Evolutionary conservation across 257 asterid genomes (phyloP).

Genomic region (Solanum virginianum): DNA sequence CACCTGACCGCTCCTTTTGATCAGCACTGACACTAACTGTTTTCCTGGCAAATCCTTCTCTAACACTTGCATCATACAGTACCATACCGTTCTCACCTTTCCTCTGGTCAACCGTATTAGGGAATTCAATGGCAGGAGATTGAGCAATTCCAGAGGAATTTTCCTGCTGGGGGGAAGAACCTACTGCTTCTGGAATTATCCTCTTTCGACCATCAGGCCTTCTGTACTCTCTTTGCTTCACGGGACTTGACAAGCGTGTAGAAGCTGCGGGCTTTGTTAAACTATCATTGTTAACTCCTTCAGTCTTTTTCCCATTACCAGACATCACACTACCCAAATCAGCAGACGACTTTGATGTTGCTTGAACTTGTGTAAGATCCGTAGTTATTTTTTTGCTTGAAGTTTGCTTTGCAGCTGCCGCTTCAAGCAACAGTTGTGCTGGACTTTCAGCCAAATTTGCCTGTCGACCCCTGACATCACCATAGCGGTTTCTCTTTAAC

Average conservation of each 20-base stretch:
- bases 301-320: conserved; percentile 43
- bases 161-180: conserved; percentile 48
- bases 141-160: conserved; percentile 26
- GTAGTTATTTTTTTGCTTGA: conserved; percentile 26
- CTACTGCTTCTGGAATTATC: conserved; percentile 99
- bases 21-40: conserved; percentile 32
- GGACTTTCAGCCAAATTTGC: conserved; percentile 91
- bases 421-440: conserved; percentile 83
- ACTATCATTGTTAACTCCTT: conserved; percentile 29
- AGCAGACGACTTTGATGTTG: conserved; percentile 34
- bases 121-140: conserved; percentile 39
- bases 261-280: conserved; percentile 33
- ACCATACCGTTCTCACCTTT: conserved; percentile 29
- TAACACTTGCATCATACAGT: conserved; percentile 19
- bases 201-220: conserved; percentile 97
- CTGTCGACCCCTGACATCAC: conserved; percentile 78
- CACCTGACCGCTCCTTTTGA: conserved; percentile 46
- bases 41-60: conserved; percentile 43
- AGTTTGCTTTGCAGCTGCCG: conserved; percentile 58
- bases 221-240: conserved; percentile 87
- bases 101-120: conserved; percentile 27
- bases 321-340: conserved; percentile 20
- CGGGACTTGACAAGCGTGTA: conserved; percentile 62
- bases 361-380: conserved; percentile 25
- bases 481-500: conserved; percentile 72